These are phyloP conservation scores for Diplodia intermedia DNA, from an alignment of 2,329 filamentous ascomycete genomes.

Conservation along the genomic window DNA sequence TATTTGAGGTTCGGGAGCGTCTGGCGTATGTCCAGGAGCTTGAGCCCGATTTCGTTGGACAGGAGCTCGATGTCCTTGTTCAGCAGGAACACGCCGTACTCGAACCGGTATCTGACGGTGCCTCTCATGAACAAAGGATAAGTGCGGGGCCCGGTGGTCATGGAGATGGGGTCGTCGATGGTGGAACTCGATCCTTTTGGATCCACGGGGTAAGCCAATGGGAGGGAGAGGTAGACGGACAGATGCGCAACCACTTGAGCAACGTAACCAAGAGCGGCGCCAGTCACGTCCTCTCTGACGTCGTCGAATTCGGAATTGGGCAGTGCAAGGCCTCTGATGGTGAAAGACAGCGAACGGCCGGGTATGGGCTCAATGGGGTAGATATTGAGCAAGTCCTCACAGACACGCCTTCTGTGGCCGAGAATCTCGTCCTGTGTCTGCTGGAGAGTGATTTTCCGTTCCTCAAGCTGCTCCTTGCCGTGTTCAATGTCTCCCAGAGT, in stretches of 20 bases:
- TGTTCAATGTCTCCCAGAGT: constrained; percentile 67
- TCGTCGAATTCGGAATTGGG: constrained; percentile 83
- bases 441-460: constrained; percentile 63
- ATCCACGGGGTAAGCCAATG: constrained; percentile 80
- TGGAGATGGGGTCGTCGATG: constrained; percentile 74
- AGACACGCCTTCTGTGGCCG: constrained; percentile 87
- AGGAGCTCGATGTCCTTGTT: constrained; percentile 91
- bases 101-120: constrained; percentile 84
- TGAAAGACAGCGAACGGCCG: constrained; percentile 75
- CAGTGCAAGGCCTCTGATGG: constrained; percentile 77
- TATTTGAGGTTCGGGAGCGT: constrained; percentile 95
- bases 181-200: constrained; percentile 76
- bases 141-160: constrained; percentile 50
- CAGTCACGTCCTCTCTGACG: constrained; percentile 72
- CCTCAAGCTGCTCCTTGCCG: constrained; percentile 52
- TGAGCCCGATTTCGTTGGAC: constrained; percentile 69
- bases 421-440: constrained; percentile 70
- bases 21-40: constrained; percentile 87
- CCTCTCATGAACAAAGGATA: constrained; percentile 81
- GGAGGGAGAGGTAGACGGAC: constrained; percentile 79
- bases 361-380: constrained; percentile 78
- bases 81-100: constrained; percentile 94
- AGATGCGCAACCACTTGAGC: constrained; percentile 77
- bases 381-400: constrained; percentile 78
- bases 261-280: constrained; percentile 81